Base-by-base conservation (phyloP, 306 rosid genomes). In the Prunus mongolica region DNA sequence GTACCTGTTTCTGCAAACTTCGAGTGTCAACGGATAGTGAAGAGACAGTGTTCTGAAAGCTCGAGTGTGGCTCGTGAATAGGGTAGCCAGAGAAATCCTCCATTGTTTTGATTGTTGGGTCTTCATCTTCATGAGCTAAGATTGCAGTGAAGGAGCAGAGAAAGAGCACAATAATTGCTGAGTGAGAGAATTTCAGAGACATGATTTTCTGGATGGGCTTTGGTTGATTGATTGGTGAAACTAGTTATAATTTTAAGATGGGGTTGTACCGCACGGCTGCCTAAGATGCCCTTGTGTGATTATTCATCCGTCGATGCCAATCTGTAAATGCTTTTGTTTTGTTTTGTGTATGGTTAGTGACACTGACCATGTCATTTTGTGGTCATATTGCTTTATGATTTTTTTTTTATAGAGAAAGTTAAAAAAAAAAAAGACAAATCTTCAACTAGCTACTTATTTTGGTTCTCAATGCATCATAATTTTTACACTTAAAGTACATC, bases 11-110 rank as follows among this genome's bases (percentile, higher is more conserved):
- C 86, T 92, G 93, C 47, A 94, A 84, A 81, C 30, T 80, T 24
- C 88, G 86, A 69, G 87, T 79, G 71, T 92, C 92, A 44, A 89
- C 91, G 12, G 86, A 85, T 16, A 90, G 93, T 64, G 89, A 85
- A 81, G 87, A 75, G 51, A 72, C 30, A 30, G 82, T 65, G 75
- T 62, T 75, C 79, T 82, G 80, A 50, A 54, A 13, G 73, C 27
- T 62, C 45, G 86, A 69, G 82, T 81, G 82, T 78, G 90, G 84
- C 27, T 87, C 90, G 38, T 82, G 91, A 79, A 94, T 71, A 78
- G 93, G 70, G 83, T 90, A 92, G 65, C 98, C 98, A 8, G 97
- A 87, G 79, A 94, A 94, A 66, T 86, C 89, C 62, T 91, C 98
- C 93, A 90, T 90, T 76, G 98, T 91, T 87, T 69, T 80, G 84